A percentile compares a stretch with the other conserved stretches of the same genome.
phyloP scores from a whole-genome alignment of 805 yeast species.

The Yarrowia deformans region DNA sequence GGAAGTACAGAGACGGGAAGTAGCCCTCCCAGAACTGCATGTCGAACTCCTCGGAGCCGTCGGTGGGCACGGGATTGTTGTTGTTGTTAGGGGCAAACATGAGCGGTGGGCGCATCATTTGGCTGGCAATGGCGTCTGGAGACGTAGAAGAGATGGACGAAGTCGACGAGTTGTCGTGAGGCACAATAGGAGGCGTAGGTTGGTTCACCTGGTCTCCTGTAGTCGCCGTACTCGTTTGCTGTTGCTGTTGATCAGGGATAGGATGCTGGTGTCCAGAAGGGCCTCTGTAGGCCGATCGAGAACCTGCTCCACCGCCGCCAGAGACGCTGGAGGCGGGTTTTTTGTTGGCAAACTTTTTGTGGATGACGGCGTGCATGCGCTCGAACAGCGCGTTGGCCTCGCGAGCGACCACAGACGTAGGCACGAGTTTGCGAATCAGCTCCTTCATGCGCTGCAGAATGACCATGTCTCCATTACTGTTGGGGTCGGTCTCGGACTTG shows the following conservation, averaged over 20 bases:
- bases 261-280: slow-evolving; percentile 5
- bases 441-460: slow-evolving; percentile 30
- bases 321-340: slow-evolving; percentile 1
- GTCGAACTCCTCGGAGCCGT: slow-evolving; percentile 35
- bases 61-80: slow-evolving; percentile 12
- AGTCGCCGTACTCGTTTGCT: neutral
- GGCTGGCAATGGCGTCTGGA: slow-evolving; percentile 9
- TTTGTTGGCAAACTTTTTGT: slow-evolving; percentile 35
- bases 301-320: neutral
- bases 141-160: slow-evolving; percentile 18
- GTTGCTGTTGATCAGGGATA: slow-evolving; percentile 1
- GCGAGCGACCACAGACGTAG: slow-evolving; percentile 27
- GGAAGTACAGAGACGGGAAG: slow-evolving; percentile 35
- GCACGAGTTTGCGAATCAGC: slow-evolving; percentile 11
- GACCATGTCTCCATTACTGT: slow-evolving; percentile 30
- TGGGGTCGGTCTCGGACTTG: slow-evolving; percentile 26
- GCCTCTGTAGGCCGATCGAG: slow-evolving; percentile 7
- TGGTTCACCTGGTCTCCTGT: neutral
- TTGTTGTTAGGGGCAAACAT: slow-evolving; percentile 24
- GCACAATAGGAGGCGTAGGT: neutral
- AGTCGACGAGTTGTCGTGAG: neutral
- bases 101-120: slow-evolving; percentile 27
- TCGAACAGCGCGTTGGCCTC: slow-evolving; percentile 33
- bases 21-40: slow-evolving; percentile 39
- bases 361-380: slow-evolving; percentile 21